Conservation (phyloP, 2,329 filamentous ascomycete genomes). For the Cordyceps militaris region DNA sequence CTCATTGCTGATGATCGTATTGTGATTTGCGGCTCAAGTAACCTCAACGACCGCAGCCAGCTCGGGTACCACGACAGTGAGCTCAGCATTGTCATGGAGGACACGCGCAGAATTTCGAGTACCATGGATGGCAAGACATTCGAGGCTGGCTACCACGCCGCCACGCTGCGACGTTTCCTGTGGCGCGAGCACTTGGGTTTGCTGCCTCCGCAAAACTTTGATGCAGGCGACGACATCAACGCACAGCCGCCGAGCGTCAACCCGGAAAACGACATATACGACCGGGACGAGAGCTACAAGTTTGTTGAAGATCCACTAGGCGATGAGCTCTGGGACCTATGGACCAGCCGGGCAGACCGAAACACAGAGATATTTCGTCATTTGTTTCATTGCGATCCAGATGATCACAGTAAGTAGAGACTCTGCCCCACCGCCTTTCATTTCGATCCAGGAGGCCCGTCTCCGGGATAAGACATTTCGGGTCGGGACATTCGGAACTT, state of each 20-base stretch:
- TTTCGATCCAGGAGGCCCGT: not conserved
- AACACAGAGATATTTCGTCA: conserved; percentile 74
- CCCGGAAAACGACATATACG: conserved; percentile 56
- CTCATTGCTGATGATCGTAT: conserved; percentile 82
- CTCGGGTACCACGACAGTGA: conserved; percentile 87
- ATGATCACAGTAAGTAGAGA: conserved; percentile 60
- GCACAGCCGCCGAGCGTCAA: conserved; percentile 63
- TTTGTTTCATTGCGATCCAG: conserved; percentile 81
- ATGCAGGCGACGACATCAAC: conserved; percentile 63
- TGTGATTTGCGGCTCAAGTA: conserved; percentile 79
- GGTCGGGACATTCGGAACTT: conserved; percentile 4
- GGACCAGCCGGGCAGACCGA: conserved; percentile 59
- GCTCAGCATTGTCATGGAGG: conserved; percentile 82
- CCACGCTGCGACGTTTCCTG: conserved; percentile 71
- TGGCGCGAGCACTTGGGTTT: conserved; percentile 90
- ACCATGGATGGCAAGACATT: conserved; percentile 74
- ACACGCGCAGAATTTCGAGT: conserved; percentile 62
- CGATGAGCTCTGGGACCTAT: conserved; percentile 60
- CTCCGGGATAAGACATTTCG: conserved; percentile 5
- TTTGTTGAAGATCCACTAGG: conserved; percentile 66
- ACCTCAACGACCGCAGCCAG: conserved; percentile 87
- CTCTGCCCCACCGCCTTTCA: not conserved
- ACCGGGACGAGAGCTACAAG: conserved; percentile 53
- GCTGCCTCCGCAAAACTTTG: conserved; percentile 63
- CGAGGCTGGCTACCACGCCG: conserved; percentile 72